These are phyloP conservation scores for Arxiozyma telluris DNA, from an alignment of 1,139 yeast species.

Conservation along the genomic window DNA sequence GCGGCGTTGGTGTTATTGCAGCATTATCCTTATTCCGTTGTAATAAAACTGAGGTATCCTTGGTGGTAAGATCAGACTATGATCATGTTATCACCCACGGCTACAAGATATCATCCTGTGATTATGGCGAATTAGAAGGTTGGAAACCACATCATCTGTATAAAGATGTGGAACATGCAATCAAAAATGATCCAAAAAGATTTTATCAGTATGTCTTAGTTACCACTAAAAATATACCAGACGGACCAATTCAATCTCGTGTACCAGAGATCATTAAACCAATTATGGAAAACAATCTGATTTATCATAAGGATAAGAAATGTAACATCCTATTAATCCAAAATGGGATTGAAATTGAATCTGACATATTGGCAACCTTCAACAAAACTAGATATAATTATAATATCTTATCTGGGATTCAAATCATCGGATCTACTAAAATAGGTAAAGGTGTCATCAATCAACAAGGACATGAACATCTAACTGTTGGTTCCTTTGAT, in stretches of 20 bases:
- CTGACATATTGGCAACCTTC: constrained; percentile 38
- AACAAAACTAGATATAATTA: constrained; percentile 31
- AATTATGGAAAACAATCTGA: constrained; percentile 31
- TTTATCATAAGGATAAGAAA: constrained; percentile 11
- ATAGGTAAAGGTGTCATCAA: constrained; percentile 23
- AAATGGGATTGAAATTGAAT: constrained; percentile 52
- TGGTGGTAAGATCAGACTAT: constrained; percentile 47
- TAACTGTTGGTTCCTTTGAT: constrained; percentile 41
- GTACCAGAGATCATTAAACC: constrained; percentile 43
- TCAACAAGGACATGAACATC: constrained; percentile 29
- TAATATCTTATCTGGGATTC: constrained; percentile 43
- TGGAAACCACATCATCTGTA: constrained; percentile 46
- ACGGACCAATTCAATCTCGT: constrained; percentile 32
- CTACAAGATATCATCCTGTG: constrained; percentile 39
- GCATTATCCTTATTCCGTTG: constrained; percentile 41
- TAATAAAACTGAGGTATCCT: constrained; percentile 35
- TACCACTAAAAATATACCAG: constrained; percentile 53
- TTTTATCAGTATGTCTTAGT: constrained; percentile 47
- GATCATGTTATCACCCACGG: constrained; percentile 39
- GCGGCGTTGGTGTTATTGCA: constrained; percentile 53
- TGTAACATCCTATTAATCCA: constrained; percentile 45
- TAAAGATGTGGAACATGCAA: constrained; percentile 35
- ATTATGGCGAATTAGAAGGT: constrained; percentile 39
- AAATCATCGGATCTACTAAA: constrained; percentile 38
- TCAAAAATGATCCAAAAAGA: constrained; percentile 24